phyloP scores from a whole-genome alignment of 2,329 filamentous ascomycete species.

The Beauveria pseudobassiana region DNA sequence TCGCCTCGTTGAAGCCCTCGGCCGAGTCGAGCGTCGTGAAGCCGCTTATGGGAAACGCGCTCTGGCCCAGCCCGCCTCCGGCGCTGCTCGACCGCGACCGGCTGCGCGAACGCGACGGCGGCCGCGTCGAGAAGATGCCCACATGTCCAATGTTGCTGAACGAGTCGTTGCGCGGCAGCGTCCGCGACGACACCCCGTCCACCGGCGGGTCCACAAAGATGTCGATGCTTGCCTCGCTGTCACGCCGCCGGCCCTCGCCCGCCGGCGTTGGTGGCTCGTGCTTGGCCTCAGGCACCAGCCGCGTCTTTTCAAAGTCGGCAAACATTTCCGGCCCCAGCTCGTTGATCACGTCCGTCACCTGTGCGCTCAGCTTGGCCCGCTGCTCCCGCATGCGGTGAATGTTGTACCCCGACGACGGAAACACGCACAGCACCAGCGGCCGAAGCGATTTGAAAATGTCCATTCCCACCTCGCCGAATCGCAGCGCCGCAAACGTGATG shows the following conservation, averaged over 20 bases:
- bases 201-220: constrained; percentile 32
- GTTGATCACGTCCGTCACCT: constrained; percentile 91
- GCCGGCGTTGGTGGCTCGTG: constrained; percentile 23
- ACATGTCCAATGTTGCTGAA: constrained; percentile 85
- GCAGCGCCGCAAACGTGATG: constrained; percentile 86
- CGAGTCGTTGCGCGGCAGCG: constrained; percentile 77
- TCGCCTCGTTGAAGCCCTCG: constrained; percentile 74
- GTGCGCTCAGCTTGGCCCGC: constrained; percentile 65
- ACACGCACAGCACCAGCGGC: constrained; percentile 77
- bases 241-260: constrained; percentile 34
- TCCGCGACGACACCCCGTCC: constrained; percentile 34
- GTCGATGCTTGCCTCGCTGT: constrained; percentile 41
- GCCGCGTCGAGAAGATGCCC: constrained; percentile 83
- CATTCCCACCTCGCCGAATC: constrained; percentile 97
- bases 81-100: constrained; percentile 64
- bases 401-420: constrained; percentile 76
- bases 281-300: constrained; percentile 55
- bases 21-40: constrained; percentile 62
- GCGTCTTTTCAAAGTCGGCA: constrained; percentile 80
- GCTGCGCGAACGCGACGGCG: constrained; percentile 69
- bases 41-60: constrained; percentile 57
- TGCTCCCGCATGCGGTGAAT: constrained; percentile 68
- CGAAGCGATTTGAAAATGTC: constrained; percentile 93
- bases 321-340: constrained; percentile 93
- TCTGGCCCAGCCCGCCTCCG: constrained; percentile 52